phyloP scores from a whole-genome alignment of 495 filamentous ascomycete genomes.

The Pseudevernia furfuracea region DNA sequence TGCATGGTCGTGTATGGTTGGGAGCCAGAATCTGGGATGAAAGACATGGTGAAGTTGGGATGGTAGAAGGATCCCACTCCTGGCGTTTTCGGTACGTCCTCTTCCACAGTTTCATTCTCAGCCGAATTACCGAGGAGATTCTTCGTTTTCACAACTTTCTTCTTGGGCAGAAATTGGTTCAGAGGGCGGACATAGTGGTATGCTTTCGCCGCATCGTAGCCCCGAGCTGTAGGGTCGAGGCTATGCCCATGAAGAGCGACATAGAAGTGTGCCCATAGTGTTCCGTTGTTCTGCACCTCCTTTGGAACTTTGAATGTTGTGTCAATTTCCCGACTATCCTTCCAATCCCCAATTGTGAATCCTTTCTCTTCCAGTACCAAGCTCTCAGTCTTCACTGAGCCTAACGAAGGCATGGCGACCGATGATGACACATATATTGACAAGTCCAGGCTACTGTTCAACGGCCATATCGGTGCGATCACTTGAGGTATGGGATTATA shows the following conservation, averaged over 20 bases:
- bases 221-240: constrained; percentile 63
- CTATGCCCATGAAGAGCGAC: constrained; percentile 64
- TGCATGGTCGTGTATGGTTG: constrained; percentile 58
- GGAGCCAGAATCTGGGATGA: constrained; percentile 73
- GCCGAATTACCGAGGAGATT: constrained; percentile 62
- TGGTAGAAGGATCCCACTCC: constrained; percentile 83
- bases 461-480: constrained; percentile 82
- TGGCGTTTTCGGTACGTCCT: constrained; percentile 50
- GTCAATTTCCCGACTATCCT: constrained; percentile 68
- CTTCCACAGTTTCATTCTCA: constrained; percentile 44
- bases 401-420: constrained; percentile 58
- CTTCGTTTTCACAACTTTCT: constrained; percentile 84
- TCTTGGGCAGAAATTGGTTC: constrained; percentile 84
- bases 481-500: constrained; percentile 69
- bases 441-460: constrained; percentile 71
- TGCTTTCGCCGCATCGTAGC: constrained; percentile 65
- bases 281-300: constrained; percentile 82
- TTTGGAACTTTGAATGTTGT: constrained; percentile 71
- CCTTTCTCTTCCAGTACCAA: constrained; percentile 72
- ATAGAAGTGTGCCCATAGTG: constrained; percentile 89
- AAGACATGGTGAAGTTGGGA: constrained; percentile 82
- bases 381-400: constrained; percentile 43
- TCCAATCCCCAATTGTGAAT: constrained; percentile 74
- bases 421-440: constrained; percentile 75
- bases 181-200: constrained; percentile 78